Conservation (phyloP, 2,329 filamentous ascomycete genomes). For the Trichoderma sp. region DNA sequence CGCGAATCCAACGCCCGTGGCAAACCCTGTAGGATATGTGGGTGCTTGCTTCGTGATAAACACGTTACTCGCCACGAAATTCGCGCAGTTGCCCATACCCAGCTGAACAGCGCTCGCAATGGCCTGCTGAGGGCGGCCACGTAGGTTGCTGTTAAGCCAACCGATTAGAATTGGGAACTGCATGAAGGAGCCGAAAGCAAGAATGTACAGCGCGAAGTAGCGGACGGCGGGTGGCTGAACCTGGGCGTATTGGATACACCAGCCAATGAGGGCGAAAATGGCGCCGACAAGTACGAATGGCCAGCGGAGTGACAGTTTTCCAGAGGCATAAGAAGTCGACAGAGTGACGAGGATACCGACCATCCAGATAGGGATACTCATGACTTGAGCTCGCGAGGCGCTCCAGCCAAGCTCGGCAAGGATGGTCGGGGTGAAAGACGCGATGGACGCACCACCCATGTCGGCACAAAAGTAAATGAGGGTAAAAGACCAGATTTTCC, state of each 20-base stretch:
- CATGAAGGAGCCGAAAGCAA: slow-evolving; percentile 5
- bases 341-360: neutral
- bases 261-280: neutral
- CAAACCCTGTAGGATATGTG: neutral
- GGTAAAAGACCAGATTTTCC: slow-evolving; percentile 11
- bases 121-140: slow-evolving; percentile 6
- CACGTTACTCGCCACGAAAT: slow-evolving; percentile 10
- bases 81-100: slow-evolving; percentile 4
- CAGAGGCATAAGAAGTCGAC: slow-evolving; percentile 3
- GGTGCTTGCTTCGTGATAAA: slow-evolving; percentile 5
- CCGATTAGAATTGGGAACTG: slow-evolving; percentile 9
- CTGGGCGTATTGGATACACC: slow-evolving; percentile 12
- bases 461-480: slow-evolving; percentile 8
- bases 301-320: slow-evolving; percentile 10
- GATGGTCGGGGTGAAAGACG: slow-evolving; percentile 10
- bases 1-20: slow-evolving; percentile 8
- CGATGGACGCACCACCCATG: slow-evolving; percentile 9
- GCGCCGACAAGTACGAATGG: slow-evolving; percentile 7
- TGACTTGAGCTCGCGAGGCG: slow-evolving; percentile 4
- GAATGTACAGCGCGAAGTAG: slow-evolving; percentile 1
- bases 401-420: slow-evolving; percentile 8
- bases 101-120: slow-evolving; percentile 9
- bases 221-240: slow-evolving; percentile 6
- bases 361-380: slow-evolving; percentile 13
- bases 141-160: slow-evolving; percentile 11